These are phyloP conservation scores for Verticillium nonalfalfae DNA, from an alignment of 2,329 filamentous ascomycete species.

Conservation along the genomic window DNA sequence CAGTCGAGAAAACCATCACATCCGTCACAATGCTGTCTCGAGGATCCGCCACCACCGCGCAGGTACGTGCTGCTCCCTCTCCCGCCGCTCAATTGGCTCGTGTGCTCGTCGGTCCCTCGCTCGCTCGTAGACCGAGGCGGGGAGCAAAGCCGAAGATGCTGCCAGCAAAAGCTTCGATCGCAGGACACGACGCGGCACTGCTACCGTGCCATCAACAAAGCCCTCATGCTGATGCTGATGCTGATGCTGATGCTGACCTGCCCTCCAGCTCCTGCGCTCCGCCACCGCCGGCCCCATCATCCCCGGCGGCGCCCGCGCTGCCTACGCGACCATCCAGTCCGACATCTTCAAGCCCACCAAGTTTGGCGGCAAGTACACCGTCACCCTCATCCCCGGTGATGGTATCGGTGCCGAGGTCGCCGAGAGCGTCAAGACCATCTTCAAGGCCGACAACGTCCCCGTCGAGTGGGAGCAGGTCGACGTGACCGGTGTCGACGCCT, in stretches of 20 bases:
- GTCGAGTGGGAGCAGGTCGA: slow-evolving; percentile 99
- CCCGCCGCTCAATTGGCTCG: slow-evolving; percentile 4
- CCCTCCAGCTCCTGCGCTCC: slow-evolving; percentile 41
- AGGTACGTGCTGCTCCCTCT: slow-evolving; percentile 37
- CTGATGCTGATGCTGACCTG: too few species aligned
- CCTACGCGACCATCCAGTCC: slow-evolving; percentile 77
- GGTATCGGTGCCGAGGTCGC: slow-evolving; percentile 97
- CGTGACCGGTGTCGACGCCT: slow-evolving; percentile 82
- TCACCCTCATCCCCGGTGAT: slow-evolving; percentile 96
- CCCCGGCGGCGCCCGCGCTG: slow-evolving; percentile 32
- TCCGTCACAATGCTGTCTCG: slow-evolving; percentile 50
- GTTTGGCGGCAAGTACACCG: slow-evolving; percentile 98
- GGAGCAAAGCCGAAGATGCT: background rate
- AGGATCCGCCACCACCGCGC: slow-evolving; percentile 48
- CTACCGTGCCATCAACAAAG: slow-evolving; percentile 10
- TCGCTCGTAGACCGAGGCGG: slow-evolving; percentile 1
- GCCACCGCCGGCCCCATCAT: slow-evolving; percentile 36
- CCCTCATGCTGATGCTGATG: background rate
- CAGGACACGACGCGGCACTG: slow-evolving; percentile 12
- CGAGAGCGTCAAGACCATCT: slow-evolving; percentile 97
- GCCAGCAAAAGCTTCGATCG: slow-evolving; percentile 3
- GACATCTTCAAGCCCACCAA: slow-evolving; percentile 99
- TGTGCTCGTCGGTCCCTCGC: background rate
- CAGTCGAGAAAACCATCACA: background rate
- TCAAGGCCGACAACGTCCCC: slow-evolving; percentile 98